phyloP scores from a whole-genome alignment of 2,329 filamentous ascomycete species.

The Xylaria digitata region DNA sequence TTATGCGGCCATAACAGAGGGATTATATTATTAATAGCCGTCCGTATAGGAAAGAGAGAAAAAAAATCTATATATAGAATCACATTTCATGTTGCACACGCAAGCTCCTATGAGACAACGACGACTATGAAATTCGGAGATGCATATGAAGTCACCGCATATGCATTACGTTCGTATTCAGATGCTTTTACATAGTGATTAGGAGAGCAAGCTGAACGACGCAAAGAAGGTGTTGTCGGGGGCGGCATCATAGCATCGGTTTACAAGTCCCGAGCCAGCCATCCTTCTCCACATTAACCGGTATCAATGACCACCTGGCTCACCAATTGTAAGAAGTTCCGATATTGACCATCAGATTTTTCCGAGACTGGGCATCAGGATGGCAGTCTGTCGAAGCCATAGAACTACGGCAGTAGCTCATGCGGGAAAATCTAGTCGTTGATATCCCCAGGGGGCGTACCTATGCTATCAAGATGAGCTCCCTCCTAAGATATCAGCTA shows the following conservation, averaged over 20 bases:
- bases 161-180: too few species aligned
- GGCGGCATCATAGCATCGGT: conserved; percentile 11
- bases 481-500: conserved; percentile 10
- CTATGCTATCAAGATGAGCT: conserved; percentile 21
- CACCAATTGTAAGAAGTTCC: conserved; percentile 45
- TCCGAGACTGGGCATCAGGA: conserved; percentile 39
- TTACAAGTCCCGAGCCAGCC: conserved; percentile 44
- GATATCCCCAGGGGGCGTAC: conserved; percentile 25
- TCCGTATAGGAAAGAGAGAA: neutral
- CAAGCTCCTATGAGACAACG: neutral
- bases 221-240: neutral
- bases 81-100: neutral
- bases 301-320: conserved; percentile 41
- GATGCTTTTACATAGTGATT: too few species aligned
- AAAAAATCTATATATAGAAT: neutral
- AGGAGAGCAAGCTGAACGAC: neutral
- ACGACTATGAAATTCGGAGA: too few species aligned
- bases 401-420: conserved; percentile 41
- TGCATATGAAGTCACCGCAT: too few species aligned
- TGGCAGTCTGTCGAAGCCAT: conserved; percentile 30
- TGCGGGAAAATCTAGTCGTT: conserved; percentile 10
- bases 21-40: neutral
- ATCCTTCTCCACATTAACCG: conserved; percentile 47
- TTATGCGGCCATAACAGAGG: neutral
- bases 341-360: conserved; percentile 46